Evolutionary conservation across 345 rosid genomes (phyloP), one percentile per base, ranked within the genome.

Genomic region (Lumnitzera racemosa): DNA sequence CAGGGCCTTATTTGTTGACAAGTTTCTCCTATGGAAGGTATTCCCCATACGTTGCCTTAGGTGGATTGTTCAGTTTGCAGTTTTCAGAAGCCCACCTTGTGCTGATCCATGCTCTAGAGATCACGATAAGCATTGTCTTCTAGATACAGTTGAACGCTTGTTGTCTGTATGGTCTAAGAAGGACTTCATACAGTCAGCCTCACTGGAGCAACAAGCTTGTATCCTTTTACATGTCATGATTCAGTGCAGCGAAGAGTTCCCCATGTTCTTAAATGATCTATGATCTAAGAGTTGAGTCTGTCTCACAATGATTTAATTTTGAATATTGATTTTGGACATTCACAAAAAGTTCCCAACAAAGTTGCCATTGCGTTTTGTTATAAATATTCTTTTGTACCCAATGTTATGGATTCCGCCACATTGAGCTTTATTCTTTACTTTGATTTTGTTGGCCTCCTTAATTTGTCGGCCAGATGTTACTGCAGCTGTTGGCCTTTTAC

Each of bases 201-300:
- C 87, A 57, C 14, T 86, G 65, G 99, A 94, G 76, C 99, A 94
- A 85, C 99, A 94, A 86, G 79, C 83, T 69, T 94, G 97, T 94
- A 94, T 86, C 95, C 96, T 86, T 76, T 67, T 29, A 55, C 46
- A 53, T 11, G 20, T 61, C 29, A n/a, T 25, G 49, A 63, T 20
- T 51, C 15, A 51, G 43, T 36, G 7, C 6, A 36, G 1, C 3
- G 1, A 36, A 36, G 43, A 51, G 57, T 67, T 71, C 49, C 55
- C 52, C 23, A 36, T 20, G 49, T 47, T 59, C 46, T 59, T 72
- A 17, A 31, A 56, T 15, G 46, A 48, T 63, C 46, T 61, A 2
- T 53, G 14, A 8, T 17, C 27, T 13, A 36, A 36, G 43, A 4
- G 43, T 36, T 5, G 3, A 8, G 3, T 9, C 6, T 9, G 6